Base-by-base conservation (phyloP, 208 protist species). In the Polymyxa betae region DNA sequence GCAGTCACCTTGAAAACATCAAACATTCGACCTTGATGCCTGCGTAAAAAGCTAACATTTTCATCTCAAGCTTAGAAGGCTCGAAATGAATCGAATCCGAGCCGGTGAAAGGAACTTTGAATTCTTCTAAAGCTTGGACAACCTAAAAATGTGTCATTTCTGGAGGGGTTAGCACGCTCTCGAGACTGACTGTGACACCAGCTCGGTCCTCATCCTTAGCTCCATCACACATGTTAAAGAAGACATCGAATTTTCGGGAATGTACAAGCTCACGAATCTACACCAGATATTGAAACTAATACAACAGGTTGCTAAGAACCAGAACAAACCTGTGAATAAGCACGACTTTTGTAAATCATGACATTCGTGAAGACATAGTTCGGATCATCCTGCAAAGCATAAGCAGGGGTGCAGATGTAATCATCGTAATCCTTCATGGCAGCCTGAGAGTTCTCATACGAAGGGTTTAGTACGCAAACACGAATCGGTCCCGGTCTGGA, bases 161-260 rank as follows among this genome's bases (percentile, higher is more conserved):
- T 60, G 49, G 49, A 29, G 24, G 49, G 24, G 24, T 24, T 5
- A 24, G 49, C 12, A 60, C 5, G 5, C 24, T 60, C 24, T 24
- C 5, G 49, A 24, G 5, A 29, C 49, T 24, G 24, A 60, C 49
- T 24, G 49, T 60, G n/a, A 82, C 35, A 20, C 72, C 72, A 43
- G 72, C 72, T n/a, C 72, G 72, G n/a, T 82, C 72, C 35, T 82
- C 72, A 43, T 82, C 72, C 35, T 82, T 82, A 43, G 72, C 72
- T 5, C 72, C 72, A 43, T 82, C 72, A 43, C 72, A 82, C 72
- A 82, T 45, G 40, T 82, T 82, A n/a, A 82, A 82, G 72, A 82
- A 82, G 5, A 82, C 72, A 43, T 82, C 72, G 72, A 45, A 82
- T n/a, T 82, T 82, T 5, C 40, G 10, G 72, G 72, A 82, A 82